Percentiles rank a stretch among this genome's conserved stretches.
These are phyloP conservation scores for Umbelopsis sp. DNA, from an alignment of 192 early-diverging fungal species.

Conservation along the genomic window DNA sequence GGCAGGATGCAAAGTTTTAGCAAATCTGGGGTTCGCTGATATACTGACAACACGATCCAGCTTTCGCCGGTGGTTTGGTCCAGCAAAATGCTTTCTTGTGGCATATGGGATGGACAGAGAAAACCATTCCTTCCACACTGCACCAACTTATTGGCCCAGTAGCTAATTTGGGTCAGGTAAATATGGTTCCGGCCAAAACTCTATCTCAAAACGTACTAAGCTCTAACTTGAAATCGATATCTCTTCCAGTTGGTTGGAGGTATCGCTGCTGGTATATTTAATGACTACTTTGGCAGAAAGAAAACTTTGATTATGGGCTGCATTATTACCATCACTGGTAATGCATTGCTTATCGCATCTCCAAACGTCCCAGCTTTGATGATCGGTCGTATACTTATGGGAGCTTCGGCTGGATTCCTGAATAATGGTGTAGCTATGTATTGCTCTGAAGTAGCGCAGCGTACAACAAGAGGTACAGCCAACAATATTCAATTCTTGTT, in stretches of 20 bases:
- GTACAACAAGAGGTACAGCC: constrained; percentile 7
- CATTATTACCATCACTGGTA: constrained; percentile 5
- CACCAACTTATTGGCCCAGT: constrained; percentile 17
- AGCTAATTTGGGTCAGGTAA: constrained; percentile 17
- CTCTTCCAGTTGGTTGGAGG: constrained; percentile 2
- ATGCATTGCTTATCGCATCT: constrained; percentile 18
- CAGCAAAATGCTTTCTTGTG: constrained; percentile 18
- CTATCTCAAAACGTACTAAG: too few relatives aligned
- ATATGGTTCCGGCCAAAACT: neutral
- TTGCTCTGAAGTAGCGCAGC: constrained; percentile 10
- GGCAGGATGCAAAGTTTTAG: too few relatives aligned
- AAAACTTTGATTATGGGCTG: constrained; percentile 4
- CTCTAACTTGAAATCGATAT: neutral
- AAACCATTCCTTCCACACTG: neutral
- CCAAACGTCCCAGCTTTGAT: constrained; percentile 14
- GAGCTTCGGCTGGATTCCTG: constrained; percentile 8
- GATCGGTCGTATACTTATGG: constrained; percentile 23
- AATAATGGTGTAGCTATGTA: constrained; percentile 25
- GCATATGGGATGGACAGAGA: constrained; percentile 11
- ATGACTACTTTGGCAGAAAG: constrained; percentile 2
- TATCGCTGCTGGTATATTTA: neutral
- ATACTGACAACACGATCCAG: neutral
- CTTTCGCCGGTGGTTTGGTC: constrained; percentile 20
- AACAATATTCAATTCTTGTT: constrained; percentile 27
- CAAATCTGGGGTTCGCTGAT: neutral